Percentiles rank a stretch among this genome's conserved stretches.
Evolutionary conservation across 2,329 filamentous ascomycete species (phyloP).

Genomic region (Epichloe gansuensis): DNA sequence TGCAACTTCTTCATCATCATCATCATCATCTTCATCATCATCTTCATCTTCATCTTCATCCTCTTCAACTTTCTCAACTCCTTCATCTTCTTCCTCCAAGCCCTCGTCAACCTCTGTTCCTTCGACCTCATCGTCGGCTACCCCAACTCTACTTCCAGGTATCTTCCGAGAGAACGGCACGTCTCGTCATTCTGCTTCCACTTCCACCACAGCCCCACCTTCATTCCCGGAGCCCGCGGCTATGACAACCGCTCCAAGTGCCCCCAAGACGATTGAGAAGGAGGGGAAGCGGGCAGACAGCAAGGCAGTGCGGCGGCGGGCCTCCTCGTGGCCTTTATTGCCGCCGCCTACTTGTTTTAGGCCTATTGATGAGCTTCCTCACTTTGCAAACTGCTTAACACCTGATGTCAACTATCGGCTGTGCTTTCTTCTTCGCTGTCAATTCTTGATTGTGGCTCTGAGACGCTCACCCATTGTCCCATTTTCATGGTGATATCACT

Average conservation of each 20-base stretch:
- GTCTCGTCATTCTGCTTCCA: slow-evolving; percentile 11
- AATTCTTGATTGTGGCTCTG: not conserved
- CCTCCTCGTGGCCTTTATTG: slow-evolving; percentile 43
- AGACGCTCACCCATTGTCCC: not conserved
- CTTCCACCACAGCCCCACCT: slow-evolving; percentile 1
- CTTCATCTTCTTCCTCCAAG: slow-evolving; percentile 5
- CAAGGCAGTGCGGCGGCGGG: slow-evolving; percentile 41
- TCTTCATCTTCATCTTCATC: not conserved
- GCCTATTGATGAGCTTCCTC: not conserved
- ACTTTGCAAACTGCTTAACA: not conserved
- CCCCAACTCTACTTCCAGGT: slow-evolving; percentile 25
- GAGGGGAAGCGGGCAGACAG: slow-evolving; percentile 34
- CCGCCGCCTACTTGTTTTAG: slow-evolving; percentile 37
- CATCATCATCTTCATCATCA: slow-evolving; percentile 7
- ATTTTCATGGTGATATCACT: not conserved
- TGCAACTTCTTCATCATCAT: not conserved
- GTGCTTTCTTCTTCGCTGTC: slow-evolving; percentile 3
- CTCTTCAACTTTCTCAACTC: accelerated
- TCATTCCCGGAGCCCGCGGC: slow-evolving; percentile 10
- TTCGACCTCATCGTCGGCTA: slow-evolving; percentile 7
- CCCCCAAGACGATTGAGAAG: slow-evolving; percentile 22
- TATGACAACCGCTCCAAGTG: slow-evolving; percentile 16
- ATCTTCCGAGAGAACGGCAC: slow-evolving; percentile 44
- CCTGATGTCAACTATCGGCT: not conserved
- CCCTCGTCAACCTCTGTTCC: slow-evolving; percentile 4